Evolutionary conservation across 2,329 filamentous ascomycete species (phyloP), one percentile per base, ranked within the genome.

Genomic region (Aspergillus jensenii): DNA sequence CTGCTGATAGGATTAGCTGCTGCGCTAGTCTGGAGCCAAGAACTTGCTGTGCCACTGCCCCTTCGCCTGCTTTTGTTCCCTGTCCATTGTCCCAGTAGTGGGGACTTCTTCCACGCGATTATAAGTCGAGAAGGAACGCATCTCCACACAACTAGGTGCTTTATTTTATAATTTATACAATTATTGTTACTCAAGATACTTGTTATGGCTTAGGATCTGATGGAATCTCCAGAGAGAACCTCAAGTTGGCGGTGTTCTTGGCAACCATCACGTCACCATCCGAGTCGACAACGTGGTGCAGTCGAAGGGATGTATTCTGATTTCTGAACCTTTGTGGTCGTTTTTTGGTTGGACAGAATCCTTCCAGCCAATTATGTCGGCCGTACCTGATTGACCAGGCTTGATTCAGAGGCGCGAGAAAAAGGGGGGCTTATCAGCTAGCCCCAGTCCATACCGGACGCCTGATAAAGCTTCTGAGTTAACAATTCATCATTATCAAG

Each of bases 1-100:
- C 39, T 33, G 51, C 39, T 58, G 51, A 58, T 58, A 58, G 56
- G 56, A 33, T 33, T 37, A 35, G 52, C 33, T 35, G 19, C 12
- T 14, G 35, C 15, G 35, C 44, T 49, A 43, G 45, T 27, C 35
- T 21, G n/a, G 25, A 19, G 55, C 55, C 55, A 52, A 52, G 48
- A 39, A 9, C 15, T 37, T 37, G 12, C 14, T 37, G 27, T 8
- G 21, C 21, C 21, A 21, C 9, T 27, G 27, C 6, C 35, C 35
- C 35, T n/a, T n/a, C 3, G 5, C 35, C 35, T 37, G 35, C 5
- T 15, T 15, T 37, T 37, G 35, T 37, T 37, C 9, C 14, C 3
- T 14, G 14, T 3, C 15, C 35, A n/a, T 7, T 37, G 12, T n/a
- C 15, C 35, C 14, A 37, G 35, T 37, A 37, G 35, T 37, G 12